Conservation (phyloP, 2,329 filamentous ascomycete genomes). For the Ophiostoma populinum region DNA sequence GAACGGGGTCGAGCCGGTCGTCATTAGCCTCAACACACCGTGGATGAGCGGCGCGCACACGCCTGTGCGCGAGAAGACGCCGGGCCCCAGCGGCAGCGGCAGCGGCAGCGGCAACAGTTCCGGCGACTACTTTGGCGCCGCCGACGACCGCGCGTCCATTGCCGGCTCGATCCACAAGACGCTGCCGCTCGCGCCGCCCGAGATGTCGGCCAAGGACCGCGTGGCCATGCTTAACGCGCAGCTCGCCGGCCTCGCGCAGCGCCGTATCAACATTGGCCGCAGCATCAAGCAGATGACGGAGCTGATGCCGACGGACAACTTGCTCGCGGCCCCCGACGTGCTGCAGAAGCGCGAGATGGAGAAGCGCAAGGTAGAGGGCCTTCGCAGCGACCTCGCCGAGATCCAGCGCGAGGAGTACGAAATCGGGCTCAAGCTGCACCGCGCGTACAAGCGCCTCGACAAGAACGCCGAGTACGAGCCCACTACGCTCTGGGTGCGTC, state of each 20-base stretch:
- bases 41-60: constrained; percentile 14
- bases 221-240: constrained; percentile 50
- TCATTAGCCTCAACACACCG: constrained; percentile 19
- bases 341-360: constrained; percentile 35
- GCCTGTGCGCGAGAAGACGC: constrained; percentile 8
- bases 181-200: constrained; percentile 43
- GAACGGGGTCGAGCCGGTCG: constrained; percentile 14
- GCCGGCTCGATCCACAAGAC: constrained; percentile 31
- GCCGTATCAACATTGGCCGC: constrained; percentile 52
- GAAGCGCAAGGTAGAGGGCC: constrained; percentile 47
- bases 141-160: constrained; percentile 17
- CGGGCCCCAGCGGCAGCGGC: too few species aligned
- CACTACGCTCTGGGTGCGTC: constrained; percentile 59
- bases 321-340: constrained; percentile 50
- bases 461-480: constrained; percentile 47
- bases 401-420: constrained; percentile 65
- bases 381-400: constrained; percentile 52
- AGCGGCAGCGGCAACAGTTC: background rate
- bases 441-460: constrained; percentile 59
- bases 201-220: constrained; percentile 40
- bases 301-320: constrained; percentile 53
- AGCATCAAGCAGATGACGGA: constrained; percentile 64
- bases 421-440: constrained; percentile 54
- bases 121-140: too few species aligned
- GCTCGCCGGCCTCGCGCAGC: constrained; percentile 46